Base-by-base conservation (phyloP, 2,329 filamentous ascomycete species). In the Ophiosphaerella narmari region DNA sequence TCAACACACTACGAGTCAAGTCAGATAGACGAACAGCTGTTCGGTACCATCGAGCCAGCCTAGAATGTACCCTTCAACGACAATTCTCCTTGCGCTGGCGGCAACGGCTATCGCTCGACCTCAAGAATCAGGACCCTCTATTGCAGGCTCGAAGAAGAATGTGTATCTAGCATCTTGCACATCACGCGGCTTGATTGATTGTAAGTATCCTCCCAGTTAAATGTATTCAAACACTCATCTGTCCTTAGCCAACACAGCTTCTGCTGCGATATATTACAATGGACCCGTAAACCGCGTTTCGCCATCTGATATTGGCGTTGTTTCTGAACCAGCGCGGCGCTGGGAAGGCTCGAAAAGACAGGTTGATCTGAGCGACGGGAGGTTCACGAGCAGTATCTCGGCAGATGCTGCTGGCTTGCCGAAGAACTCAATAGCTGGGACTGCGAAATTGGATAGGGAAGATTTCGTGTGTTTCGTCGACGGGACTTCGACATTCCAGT, bases 381-480 rank as follows among this genome's bases (percentile, higher is more conserved):
- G 23, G 14, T 46, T 50, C 18, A 45, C 38, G 18, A 50, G 48
- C 42, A 52, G 32, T n/a, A 62, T 62, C 23, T 39, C 52, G 35
- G 48, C 43, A 3, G 52, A 49, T 5, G 58, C 58, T 1, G 38
- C 26, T 2, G 33, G 14, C 13, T 33, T 61, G 16, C 40, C 32
- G 4, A 55, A 57, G 38, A 51, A 52, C 13, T 40, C 55, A 16
- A 49, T 61, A 48, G 55, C 58, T 11, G 55, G 58, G 7, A 37
- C 31, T 8, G 55, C 48, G n/a, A 55, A 45, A 23, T 16, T 61
- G 31, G 58, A 47, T 13, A 41, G 9, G 18, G 58, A 59, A 41
- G 47, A 57, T 6, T 57, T 61, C 29, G 52, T 54, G 12, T 61
- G 55, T 33, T 61, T 59, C 39, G 55, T 43, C 26, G 58, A 61